These are phyloP conservation scores for Selaginella tamariscina DNA, from an alignment of 75 land plant species.

Conservation along the genomic window DNA sequence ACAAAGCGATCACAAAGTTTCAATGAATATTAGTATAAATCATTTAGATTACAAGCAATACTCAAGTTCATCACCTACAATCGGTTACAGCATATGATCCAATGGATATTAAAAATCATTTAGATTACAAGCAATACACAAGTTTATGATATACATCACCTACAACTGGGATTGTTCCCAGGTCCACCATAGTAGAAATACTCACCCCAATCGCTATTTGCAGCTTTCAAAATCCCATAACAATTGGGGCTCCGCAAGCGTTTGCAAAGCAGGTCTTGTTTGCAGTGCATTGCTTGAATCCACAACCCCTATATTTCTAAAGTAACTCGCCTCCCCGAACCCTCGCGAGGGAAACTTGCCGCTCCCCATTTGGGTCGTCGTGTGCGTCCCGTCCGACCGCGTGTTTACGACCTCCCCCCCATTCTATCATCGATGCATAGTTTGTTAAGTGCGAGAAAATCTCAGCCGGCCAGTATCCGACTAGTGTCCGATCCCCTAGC, in stretches of 20 bases:
- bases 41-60: no score
- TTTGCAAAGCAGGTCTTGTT: not conserved
- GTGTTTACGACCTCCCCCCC: slow-evolving; percentile 87
- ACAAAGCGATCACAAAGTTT: no score
- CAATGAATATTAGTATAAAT: no score
- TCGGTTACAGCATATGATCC: no score
- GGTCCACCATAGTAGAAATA: slow-evolving; percentile 10
- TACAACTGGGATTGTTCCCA: slow-evolving; percentile 7
- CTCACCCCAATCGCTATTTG: not conserved
- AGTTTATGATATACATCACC: no score
- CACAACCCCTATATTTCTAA: not conserved
- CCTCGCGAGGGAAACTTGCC: not conserved
- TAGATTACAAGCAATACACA: no score
- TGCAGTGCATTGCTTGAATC: slow-evolving; percentile 2
- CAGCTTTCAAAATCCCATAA: not conserved
- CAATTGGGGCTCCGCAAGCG: slow-evolving; percentile 12
- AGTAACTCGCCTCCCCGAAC: not conserved
- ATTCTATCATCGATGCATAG: slow-evolving; percentile 72
- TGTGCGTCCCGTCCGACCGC: slow-evolving; percentile 52
- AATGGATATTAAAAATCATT: no score
- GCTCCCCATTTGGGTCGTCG: slow-evolving; percentile 61
- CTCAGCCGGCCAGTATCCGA: slow-evolving; percentile 81
- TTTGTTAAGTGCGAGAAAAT: slow-evolving; percentile 65
- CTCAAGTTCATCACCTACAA: no score
- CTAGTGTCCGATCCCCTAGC: slow-evolving; percentile 51